These are phyloP conservation scores for Trichoderma breve DNA, from an alignment of 2,329 filamentous ascomycete genomes.

Conservation along the genomic window DNA sequence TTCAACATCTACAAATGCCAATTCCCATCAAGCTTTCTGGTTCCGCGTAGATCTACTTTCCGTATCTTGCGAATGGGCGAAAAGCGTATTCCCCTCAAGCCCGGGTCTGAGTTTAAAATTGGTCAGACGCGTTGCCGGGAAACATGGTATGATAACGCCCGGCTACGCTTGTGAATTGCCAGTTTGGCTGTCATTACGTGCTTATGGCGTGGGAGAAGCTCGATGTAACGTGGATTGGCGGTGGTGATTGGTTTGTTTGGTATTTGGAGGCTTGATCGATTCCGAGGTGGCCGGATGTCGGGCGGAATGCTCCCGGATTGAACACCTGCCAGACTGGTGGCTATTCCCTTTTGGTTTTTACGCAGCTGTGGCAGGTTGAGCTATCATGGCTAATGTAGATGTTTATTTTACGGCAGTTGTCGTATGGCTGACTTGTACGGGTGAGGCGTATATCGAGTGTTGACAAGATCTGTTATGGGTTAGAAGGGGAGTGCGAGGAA, in stretches of 20 bases:
- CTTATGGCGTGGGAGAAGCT: neutral
- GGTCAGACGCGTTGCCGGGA: neutral
- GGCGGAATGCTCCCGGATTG: neutral
- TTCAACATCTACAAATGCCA: neutral
- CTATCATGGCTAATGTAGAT: neutral
- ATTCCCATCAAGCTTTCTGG: neutral
- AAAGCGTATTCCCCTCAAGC: neutral
- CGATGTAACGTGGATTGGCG: neutral
- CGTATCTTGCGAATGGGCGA: neutral
- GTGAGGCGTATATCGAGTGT: neutral
- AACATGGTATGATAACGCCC: neutral
- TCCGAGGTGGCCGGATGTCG: neutral
- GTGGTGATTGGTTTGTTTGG: neutral
- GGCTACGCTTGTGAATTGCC: neutral
- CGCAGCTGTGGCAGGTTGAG: neutral
- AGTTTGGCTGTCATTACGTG: neutral
- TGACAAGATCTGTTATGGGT: neutral
- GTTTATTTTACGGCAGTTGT: neutral
- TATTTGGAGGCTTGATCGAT: neutral
- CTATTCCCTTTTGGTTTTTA: neutral
- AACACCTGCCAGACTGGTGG: neutral
- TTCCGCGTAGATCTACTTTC: slow-evolving; percentile 2
- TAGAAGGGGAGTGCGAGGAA: neutral
- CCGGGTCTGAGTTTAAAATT: neutral
- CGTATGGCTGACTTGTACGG: neutral